Evolutionary conservation across 192 early-diverging fungal species (phyloP), one percentile per base, ranked within the genome.

Genomic region (Backusella westeae): DNA sequence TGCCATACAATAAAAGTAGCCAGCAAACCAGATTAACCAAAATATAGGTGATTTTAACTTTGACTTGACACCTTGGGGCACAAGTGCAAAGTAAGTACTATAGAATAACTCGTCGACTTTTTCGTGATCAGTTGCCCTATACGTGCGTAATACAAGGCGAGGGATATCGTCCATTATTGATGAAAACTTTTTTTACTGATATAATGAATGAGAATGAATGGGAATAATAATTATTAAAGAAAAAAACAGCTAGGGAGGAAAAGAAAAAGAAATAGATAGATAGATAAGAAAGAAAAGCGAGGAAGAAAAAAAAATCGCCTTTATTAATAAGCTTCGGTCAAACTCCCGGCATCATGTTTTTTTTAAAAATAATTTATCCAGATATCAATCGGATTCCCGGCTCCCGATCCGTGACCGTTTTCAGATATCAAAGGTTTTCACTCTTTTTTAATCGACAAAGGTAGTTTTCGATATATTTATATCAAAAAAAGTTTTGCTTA

Each of bases 31-130:
- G 1, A 77, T 9, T 7, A 77, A 39, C 82, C 78, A 83, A 6
- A 74, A 75, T 14, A 75, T 32, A 5, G 82, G 78, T 19, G 59
- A 67, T 70, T 72, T 56, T 21, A 80, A 21, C 35, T 80, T 79
- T 3, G 44, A 49, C n/a, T 73, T 73, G 1, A 83, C 82, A 29
- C 78, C 82, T 21, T 80, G 70, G 0, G 82, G 82, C 0, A 83
- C 78, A 39, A 80, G 76, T 3, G 74, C 36, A 69, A 83, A 80
- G 19, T 78, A 80, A 17, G 76, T 77, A n/a, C 63, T 75, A 38
- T 70, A 67, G 38, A 71, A 83, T 8, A 83, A 29, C 63, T 80
- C 53, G n/a, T 80, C 69, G 14, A 77, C 78, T 44, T 75, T 36
- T 42, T 73, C 72, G 17, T 74, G 44, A 74, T 83, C 82, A 23